Percentiles rank a stretch among this genome's conserved stretches.
Conservation (phyloP, 768 basidiomycete species). For the Amanita jacksonii region DNA sequence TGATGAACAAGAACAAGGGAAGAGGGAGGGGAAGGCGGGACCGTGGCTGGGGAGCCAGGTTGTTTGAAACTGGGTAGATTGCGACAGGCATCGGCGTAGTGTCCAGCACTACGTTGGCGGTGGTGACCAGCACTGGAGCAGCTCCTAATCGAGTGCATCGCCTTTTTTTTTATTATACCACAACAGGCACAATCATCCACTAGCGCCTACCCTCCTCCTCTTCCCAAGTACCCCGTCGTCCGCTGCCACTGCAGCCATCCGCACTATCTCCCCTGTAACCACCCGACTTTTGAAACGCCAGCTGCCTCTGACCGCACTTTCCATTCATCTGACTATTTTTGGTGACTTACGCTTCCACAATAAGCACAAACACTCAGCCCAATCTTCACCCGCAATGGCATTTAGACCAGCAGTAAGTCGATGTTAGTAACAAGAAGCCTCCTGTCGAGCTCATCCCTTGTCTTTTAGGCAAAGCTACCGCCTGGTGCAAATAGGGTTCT, state of each 20-base stretch:
- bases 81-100: constrained; percentile 11
- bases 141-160: background rate
- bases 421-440: background rate
- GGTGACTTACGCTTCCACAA: no score
- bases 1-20: constrained; percentile 19
- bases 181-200: no score
- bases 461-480: constrained; percentile 67
- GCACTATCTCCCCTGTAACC: no score
- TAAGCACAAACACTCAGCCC: background rate
- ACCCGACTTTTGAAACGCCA: no score
- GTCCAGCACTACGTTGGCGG: constrained; percentile 20
- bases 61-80: constrained; percentile 11
- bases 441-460: constrained; percentile 1
- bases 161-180: no score
- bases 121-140: constrained; percentile 21
- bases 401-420: constrained; percentile 57
- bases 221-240: no score
- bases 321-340: no score
- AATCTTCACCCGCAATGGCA: constrained; percentile 37
- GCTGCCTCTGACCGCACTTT: no score
- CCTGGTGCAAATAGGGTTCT: constrained; percentile 88
- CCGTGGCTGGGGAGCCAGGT: constrained; percentile 1
- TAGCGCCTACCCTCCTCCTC: no score
- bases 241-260: no score
- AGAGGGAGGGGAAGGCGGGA: constrained; percentile 12